Evolutionary conservation across 768 basidiomycete species (phyloP).

Genomic region (Cubamyces lactineus): DNA sequence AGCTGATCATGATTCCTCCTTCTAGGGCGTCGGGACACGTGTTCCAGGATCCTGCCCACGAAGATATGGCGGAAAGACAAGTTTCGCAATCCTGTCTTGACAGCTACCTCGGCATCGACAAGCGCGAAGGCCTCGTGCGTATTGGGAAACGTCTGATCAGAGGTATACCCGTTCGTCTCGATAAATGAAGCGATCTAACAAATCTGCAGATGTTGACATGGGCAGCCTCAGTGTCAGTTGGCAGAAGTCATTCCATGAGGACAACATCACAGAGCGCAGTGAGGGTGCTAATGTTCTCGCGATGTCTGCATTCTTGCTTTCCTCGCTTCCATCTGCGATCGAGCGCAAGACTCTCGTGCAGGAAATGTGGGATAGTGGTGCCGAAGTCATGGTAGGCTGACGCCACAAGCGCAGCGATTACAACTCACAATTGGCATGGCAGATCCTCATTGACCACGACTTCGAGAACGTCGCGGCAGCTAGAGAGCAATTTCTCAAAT

Average conservation of each 20-base stretch:
- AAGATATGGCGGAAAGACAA: conserved; percentile 36
- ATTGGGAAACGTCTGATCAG: conserved; percentile 68
- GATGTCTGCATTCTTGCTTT: conserved; percentile 84
- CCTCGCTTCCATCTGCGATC: conserved; percentile 64
- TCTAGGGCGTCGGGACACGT: conserved; percentile 67
- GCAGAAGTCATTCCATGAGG: conserved; percentile 60
- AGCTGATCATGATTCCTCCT: conserved; percentile 6
- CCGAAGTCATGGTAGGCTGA: conserved; percentile 69
- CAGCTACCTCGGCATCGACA: conserved; percentile 78
- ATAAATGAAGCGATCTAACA: conserved; percentile 16
- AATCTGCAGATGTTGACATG: conserved; percentile 48
- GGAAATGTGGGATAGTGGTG: conserved; percentile 92
- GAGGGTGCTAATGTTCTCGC: conserved; percentile 63
- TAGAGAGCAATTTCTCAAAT: conserved; percentile 66
- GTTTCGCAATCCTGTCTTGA: conserved; percentile 55
- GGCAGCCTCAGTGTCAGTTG: conserved; percentile 51
- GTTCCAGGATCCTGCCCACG: conserved; percentile 50
- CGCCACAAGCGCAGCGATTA: not conserved
- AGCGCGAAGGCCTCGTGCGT: conserved; percentile 65
- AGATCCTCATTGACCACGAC: conserved; percentile 89
- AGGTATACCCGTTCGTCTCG: conserved; percentile 42
- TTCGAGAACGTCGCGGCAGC: conserved; percentile 83
- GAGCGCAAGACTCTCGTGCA: conserved; percentile 70
- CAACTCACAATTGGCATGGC: not conserved
- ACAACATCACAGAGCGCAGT: conserved; percentile 43